Base-by-base conservation (phyloP, 139 green algal genomes). In the Nannochloris sp. region DNA sequence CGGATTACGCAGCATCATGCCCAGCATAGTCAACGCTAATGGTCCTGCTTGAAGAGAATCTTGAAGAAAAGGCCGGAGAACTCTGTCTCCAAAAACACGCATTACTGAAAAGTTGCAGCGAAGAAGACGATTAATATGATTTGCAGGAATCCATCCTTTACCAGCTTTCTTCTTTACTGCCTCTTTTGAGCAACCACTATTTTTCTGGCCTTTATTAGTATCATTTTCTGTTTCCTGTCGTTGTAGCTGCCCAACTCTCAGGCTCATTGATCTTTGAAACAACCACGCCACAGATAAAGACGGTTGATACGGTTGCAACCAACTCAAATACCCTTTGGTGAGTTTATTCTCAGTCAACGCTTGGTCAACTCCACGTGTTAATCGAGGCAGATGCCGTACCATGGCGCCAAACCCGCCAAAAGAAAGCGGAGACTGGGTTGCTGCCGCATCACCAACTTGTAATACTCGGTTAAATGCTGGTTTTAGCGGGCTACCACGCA, bases 221-320 rank as follows among this genome's bases (percentile, higher is more conserved):
- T 34, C 8, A 4, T 23, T n/a, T 57, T 44, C 35, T n/a, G n/a
- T n/a, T n/a, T n/a, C n/a, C n/a, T n/a, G n/a, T n/a, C n/a, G n/a
- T 56, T 33, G 25, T 38, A 76, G 35, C 68, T 88, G 79, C 0
- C 86, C 83, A 3, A 80, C 38, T 3, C 51, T 36, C 3, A 88
- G 25, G n/a, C 65, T 74, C 86, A 92, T 92, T 46, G 81, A 74
- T 10, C 83, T 61, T 75, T 90, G 83, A 67, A 89, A 90, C 45
- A 92, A 76, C 78, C 79, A 88, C 2, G 80, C 76, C n/a, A 71
- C 72, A 1, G 83, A 75, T 30, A 92, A 71, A 0, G 74, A 79
- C 30, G 86, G 86, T 80, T 87, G 80, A 71, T 89, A 90, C 12
- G 82, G 76, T 29, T 86, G 76, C n/a, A 90, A 27, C 58, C 60